These are phyloP conservation scores for Neolentinus lepideus DNA, from an alignment of 1,284 basidiomycete species.

Conservation along the genomic window DNA sequence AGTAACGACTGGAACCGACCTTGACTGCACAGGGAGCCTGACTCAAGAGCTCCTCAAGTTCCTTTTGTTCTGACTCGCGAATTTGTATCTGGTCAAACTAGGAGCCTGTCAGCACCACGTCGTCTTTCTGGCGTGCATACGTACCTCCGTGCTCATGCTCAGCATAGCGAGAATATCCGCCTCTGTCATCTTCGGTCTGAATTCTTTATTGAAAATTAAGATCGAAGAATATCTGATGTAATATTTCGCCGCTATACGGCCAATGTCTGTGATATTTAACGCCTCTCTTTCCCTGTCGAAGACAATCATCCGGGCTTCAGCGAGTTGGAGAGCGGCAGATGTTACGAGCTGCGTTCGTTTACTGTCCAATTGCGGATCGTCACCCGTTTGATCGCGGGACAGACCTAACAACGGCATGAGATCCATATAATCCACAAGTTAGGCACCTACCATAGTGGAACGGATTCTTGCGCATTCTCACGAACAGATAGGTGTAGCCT, in stretches of 20 bases:
- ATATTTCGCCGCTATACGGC: constrained; percentile 94
- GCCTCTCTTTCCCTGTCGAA: constrained; percentile 59
- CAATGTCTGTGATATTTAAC: constrained; percentile 81
- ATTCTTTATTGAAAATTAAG: constrained; percentile 82
- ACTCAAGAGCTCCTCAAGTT: constrained; percentile 71
- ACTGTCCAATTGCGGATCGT: constrained; percentile 76
- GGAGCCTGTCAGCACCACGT: background rate
- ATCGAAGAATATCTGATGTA: constrained; percentile 89
- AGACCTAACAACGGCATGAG: constrained; percentile 52
- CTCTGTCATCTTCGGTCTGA: constrained; percentile 86
- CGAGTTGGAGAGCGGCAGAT: constrained; percentile 65
- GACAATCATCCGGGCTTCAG: constrained; percentile 79
- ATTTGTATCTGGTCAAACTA: constrained; percentile 95
- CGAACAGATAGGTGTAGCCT: constrained; percentile 96
- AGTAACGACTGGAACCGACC: constrained; percentile 28
- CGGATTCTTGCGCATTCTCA: constrained; percentile 93
- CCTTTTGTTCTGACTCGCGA: constrained; percentile 84
- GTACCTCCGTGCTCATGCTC: constrained; percentile 85
- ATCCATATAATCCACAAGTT: background rate
- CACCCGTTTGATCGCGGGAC: constrained; percentile 57
- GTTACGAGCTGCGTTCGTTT: constrained; percentile 73
- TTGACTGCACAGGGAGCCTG: constrained; percentile 75
- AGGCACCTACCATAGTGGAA: constrained; percentile 69
- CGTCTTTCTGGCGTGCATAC: constrained; percentile 10
- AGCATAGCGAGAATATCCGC: constrained; percentile 89